These are phyloP conservation scores for Przewalskia tangutica DNA, from an alignment of 257 asterid species.

Conservation along the genomic window DNA sequence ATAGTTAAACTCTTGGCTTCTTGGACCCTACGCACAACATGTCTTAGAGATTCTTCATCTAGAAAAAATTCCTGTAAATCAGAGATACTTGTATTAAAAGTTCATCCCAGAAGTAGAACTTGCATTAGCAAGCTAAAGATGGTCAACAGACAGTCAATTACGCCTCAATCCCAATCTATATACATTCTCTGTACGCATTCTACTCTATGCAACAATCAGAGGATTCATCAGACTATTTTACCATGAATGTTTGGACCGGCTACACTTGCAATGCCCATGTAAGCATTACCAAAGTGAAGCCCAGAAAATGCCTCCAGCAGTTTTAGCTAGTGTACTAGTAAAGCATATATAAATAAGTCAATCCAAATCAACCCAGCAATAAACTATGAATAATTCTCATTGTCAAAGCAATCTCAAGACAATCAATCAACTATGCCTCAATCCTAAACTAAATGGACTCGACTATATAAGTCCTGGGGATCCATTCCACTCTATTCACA, in stretches of 20 bases:
- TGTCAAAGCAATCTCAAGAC: not conserved
- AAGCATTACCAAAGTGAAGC: not conserved
- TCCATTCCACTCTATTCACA: not conserved
- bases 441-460: not conserved
- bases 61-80: slow-evolving; percentile 48
- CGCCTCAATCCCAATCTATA: not conserved
- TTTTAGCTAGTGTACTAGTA: not conserved
- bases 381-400: not conserved
- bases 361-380: not conserved
- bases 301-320: not conserved
- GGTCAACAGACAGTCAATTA: not conserved
- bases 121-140: not conserved
- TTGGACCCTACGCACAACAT: slow-evolving; percentile 24
- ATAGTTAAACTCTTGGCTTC: slow-evolving; percentile 36
- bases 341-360: not conserved
- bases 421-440: not conserved
- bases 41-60: slow-evolving; percentile 32
- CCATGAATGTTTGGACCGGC: not conserved
- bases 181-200: not conserved
- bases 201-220: not conserved
- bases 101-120: not conserved
- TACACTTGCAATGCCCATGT: not conserved
- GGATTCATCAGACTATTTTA: not conserved
- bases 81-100: not conserved
- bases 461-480: not conserved